Evolutionary conservation across 2,329 filamentous ascomycete genomes (phyloP).

Genomic region (Chrysoporthe puriensis): DNA sequence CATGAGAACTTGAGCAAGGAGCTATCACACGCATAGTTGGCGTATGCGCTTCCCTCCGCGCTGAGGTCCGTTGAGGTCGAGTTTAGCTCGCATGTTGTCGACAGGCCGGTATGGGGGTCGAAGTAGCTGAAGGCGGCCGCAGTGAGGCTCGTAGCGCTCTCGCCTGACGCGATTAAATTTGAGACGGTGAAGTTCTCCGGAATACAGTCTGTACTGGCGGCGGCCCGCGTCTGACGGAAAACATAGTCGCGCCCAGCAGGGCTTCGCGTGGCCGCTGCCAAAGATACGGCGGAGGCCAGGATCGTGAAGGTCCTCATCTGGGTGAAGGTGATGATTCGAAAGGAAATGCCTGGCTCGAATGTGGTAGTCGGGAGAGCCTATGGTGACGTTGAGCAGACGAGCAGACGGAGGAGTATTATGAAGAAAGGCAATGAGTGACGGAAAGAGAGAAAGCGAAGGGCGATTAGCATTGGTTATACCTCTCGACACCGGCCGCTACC

Average conservation of each 20-base stretch:
- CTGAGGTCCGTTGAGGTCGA: slow-evolving; percentile 43
- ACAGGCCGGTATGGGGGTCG: slow-evolving; percentile 44
- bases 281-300: slow-evolving; percentile 20
- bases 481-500: slow-evolving; percentile 5
- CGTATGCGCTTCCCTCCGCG: slow-evolving; percentile 35
- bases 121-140: slow-evolving; percentile 46
- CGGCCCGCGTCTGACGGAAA: slow-evolving; percentile 5
- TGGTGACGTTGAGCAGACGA: neutral
- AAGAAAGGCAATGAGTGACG: neutral
- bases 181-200: slow-evolving; percentile 45
- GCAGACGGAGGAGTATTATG: neutral
- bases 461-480: slow-evolving; percentile 9
- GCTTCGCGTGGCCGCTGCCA: slow-evolving; percentile 24
- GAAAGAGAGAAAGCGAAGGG: neutral
- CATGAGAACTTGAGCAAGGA: slow-evolving; percentile 49
- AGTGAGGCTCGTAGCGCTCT: slow-evolving; percentile 35
- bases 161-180: slow-evolving; percentile 39
- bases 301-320: slow-evolving; percentile 18
- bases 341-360: neutral
- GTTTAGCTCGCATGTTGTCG: slow-evolving; percentile 50
- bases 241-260: neutral
- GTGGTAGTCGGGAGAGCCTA: neutral
- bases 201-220: slow-evolving; percentile 30
- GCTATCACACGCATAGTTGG: slow-evolving; percentile 50
- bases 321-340: neutral